phyloP scores from a whole-genome alignment of 2,329 filamentous ascomycete species.

The Alternaria novae-zelandiae region DNA sequence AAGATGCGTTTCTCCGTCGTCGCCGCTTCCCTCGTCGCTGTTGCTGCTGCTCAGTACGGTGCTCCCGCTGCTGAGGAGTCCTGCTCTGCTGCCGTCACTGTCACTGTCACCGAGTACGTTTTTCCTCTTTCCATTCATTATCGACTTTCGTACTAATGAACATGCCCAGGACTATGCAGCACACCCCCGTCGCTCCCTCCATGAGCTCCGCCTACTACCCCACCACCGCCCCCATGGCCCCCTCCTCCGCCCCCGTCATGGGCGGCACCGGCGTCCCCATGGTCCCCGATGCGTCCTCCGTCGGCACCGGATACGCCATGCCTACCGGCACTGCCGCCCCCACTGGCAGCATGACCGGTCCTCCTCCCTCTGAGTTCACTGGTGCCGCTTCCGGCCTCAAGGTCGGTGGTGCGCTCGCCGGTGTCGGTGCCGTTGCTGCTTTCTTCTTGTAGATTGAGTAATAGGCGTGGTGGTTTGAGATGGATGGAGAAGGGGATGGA shows the following conservation, averaged over 20 bases:
- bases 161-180: conserved; percentile 16
- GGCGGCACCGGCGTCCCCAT: conserved; percentile 27
- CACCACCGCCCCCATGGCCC: conserved; percentile 17
- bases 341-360: conserved; percentile 28
- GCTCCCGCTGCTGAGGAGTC: conserved; percentile 20
- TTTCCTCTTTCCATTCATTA: background rate
- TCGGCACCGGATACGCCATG: background rate
- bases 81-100: conserved; percentile 31
- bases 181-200: conserved; percentile 31
- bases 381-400: conserved; percentile 39
- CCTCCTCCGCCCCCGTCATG: conserved; percentile 17
- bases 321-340: conserved; percentile 20
- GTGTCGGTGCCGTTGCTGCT: conserved; percentile 44
- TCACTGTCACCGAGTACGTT: conserved; percentile 41
- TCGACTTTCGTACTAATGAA: conserved; percentile 5
- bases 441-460: conserved; percentile 41
- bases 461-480: background rate
- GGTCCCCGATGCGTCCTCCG: conserved; percentile 9
- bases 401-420: conserved; percentile 42
- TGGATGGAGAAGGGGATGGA: background rate
- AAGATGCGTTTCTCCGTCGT: conserved; percentile 44
- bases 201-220: conserved; percentile 37
- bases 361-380: conserved; percentile 37
- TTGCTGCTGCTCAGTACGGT: conserved; percentile 30
- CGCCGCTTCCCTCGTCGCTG: conserved; percentile 33